Base-by-base conservation (phyloP, 1,284 basidiomycete genomes). In the Papiliotrema fonsecae region DNA sequence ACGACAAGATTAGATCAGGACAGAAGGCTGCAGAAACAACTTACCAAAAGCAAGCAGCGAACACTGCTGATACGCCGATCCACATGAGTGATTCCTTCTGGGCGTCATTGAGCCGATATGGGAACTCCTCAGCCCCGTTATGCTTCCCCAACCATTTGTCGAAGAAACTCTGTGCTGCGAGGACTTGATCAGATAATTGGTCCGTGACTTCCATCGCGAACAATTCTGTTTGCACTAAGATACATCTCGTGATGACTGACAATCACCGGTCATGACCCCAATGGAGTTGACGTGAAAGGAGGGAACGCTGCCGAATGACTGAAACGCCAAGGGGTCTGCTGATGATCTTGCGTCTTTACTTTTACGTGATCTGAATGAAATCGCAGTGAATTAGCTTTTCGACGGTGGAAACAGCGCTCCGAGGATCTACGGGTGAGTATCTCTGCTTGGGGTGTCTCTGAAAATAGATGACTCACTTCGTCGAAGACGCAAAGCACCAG, bases 401-500 rank as follows among this genome's bases (percentile, higher is more conserved):
- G 34, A 16, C 5, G 34, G 34, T 19, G 57, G 51, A 41, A 57
- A 62, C 50, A 62, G 45, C 3, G 49, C 54, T 24, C 46, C 36
- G 14, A 61, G 37, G 11, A 62, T 45, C 60, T 59, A 34, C 0
- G 19, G 9, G 7, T 26, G 26, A 28, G 35, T n/a, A n/a, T n/a
- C 19, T 16, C 5, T 2, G 19, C 18, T 16, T 9, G n/a, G 18
- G 11, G 26, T 19, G 16, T 21, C 18, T 21, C 30, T 31, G 30
- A 31, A 9, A 31, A 31, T 9, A 31, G 30, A 31, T 16, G 10
- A 35, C 58, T 51, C 58, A 91, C 88, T 79, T 94, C 91, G 58
- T 96, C 92, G 16, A 91, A 74, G 47, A 96, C 79, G 24, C 81
- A 86, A 68, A 94, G 88, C 19, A 85, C 79, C 44, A 97, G 83